Percentiles rank a stretch among this genome's conserved stretches.
phyloP scores from a whole-genome alignment of 2,329 filamentous ascomycete species.

The Penicillium hordei region DNA sequence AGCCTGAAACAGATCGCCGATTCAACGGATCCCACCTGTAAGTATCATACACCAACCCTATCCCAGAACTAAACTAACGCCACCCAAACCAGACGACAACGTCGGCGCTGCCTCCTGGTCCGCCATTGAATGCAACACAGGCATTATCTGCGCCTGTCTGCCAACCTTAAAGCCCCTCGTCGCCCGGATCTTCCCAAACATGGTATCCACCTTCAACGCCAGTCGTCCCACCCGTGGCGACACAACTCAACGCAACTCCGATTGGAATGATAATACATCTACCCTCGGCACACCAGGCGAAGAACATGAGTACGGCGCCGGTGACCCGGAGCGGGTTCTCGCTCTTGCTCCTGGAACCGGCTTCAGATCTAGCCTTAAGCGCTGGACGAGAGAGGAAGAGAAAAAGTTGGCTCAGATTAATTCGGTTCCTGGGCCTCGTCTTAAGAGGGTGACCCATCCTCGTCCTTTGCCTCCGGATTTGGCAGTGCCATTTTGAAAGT shows the following conservation, averaged over 20 bases:
- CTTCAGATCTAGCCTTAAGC: conserved; percentile 12
- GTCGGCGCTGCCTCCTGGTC: conserved; percentile 40
- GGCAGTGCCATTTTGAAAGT: neutral
- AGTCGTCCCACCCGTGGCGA: conserved; percentile 18
- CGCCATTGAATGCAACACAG: conserved; percentile 42
- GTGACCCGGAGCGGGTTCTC: conserved; percentile 26
- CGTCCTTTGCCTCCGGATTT: neutral
- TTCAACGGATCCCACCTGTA: conserved; percentile 39
- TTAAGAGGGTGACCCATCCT: neutral
- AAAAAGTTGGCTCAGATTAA: conserved; percentile 1
- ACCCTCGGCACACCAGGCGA: conserved; percentile 31
- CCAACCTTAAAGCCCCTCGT: conserved; percentile 41
- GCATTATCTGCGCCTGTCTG: conserved; percentile 45
- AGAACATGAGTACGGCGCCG: conserved; percentile 29
- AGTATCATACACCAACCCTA: neutral
- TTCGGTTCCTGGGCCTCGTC: conserved; percentile 8
- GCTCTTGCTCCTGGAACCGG: conserved; percentile 19
- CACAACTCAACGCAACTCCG: conserved; percentile 22
- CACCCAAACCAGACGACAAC: conserved; percentile 29
- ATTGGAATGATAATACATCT: conserved; percentile 31
- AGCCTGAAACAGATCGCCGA: conserved; percentile 35
- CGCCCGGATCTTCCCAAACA: conserved; percentile 29
- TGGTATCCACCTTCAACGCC: conserved; percentile 30
- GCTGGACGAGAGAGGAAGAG: conserved; percentile 20
- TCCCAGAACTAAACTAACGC: conserved; percentile 7